Conservation (phyloP, 805 yeast genomes). For the Ogataea ganodermae region DNA sequence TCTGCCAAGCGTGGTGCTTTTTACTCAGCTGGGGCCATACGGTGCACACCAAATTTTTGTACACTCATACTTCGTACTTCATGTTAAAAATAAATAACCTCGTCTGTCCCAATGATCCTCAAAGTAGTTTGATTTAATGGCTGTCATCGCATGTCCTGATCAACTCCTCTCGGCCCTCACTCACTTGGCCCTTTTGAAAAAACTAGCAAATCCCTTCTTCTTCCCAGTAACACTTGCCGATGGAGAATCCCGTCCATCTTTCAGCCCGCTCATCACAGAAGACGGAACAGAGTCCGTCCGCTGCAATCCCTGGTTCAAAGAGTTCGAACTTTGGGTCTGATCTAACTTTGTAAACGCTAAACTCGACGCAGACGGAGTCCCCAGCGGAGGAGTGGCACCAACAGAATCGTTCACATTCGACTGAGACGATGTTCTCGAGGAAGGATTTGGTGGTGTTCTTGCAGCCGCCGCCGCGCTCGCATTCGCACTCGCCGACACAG, state of each 20-base stretch:
- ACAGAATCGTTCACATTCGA: not conserved
- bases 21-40: too few species aligned
- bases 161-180: not conserved
- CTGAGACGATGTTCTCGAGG: not conserved
- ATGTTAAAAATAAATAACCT: too few species aligned
- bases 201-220: conserved; percentile 2
- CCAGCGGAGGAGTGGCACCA: not conserved
- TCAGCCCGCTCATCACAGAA: not conserved
- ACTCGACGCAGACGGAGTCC: not conserved
- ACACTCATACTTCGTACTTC: too few species aligned
- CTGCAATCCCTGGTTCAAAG: not conserved
- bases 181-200: not conserved
- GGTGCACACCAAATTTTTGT: too few species aligned
- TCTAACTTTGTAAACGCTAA: conserved; percentile 11
- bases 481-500: not conserved
- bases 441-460: not conserved
- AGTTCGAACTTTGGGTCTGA: not conserved
- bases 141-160: not conserved
- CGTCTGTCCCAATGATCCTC: too few species aligned
- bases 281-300: not conserved
- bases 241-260: conserved; percentile 1
- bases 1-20: too few species aligned
- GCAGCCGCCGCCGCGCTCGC: not conserved
- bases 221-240: conserved; percentile 2
- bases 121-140: too few species aligned